A percentile compares a stretch with the other conserved stretches of the same genome.
Conservation (phyloP, 106 monocot genomes). For the Dioscorea dumetorum region DNA sequence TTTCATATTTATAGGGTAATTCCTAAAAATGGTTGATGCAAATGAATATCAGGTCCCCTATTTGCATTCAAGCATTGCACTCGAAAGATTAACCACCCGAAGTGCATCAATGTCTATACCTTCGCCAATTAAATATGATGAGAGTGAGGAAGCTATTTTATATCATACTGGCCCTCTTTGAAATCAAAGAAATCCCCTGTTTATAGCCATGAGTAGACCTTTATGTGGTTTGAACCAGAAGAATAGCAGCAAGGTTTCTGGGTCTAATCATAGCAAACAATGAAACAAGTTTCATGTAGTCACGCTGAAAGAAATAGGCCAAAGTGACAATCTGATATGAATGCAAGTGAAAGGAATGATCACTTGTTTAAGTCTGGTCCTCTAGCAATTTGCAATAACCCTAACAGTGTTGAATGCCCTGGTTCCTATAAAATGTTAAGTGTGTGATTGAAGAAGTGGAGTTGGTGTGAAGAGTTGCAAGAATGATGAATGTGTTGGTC, state of each 20-base stretch:
- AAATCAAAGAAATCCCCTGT: slow-evolving; percentile 13
- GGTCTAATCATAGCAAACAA: slow-evolving; percentile 12
- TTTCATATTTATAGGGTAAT: too few relatives aligned
- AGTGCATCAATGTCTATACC: slow-evolving; percentile 39
- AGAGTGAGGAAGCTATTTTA: slow-evolving; percentile 24
- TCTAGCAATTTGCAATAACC: slow-evolving; percentile 7
- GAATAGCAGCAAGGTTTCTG: background rate
- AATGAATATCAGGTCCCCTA: slow-evolving; percentile 2
- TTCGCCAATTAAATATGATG: slow-evolving; percentile 16
- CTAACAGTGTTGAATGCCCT: slow-evolving; percentile 7
- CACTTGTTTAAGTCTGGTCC: slow-evolving; percentile 11
- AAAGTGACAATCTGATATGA: background rate
- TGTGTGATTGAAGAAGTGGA: too few relatives aligned
- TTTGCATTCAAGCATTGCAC: slow-evolving; percentile 17
- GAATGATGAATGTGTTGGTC: too few relatives aligned
- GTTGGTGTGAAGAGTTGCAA: too few relatives aligned
- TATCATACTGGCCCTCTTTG: slow-evolving; percentile 40
- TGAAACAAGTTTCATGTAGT: background rate
- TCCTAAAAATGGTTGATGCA: too few relatives aligned
- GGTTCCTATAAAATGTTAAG: slow-evolving; percentile 10
- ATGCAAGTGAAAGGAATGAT: background rate
- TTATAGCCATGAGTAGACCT: slow-evolving; percentile 15
- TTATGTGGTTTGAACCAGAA: slow-evolving; percentile 7
- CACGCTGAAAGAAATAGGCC: slow-evolving; percentile 1
- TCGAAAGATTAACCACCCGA: slow-evolving; percentile 22